Evolutionary conservation across 192 early-diverging fungal genomes (phyloP), one percentile per base, ranked within the genome.

Genomic region (Gryganskiella cystojenkinii): DNA sequence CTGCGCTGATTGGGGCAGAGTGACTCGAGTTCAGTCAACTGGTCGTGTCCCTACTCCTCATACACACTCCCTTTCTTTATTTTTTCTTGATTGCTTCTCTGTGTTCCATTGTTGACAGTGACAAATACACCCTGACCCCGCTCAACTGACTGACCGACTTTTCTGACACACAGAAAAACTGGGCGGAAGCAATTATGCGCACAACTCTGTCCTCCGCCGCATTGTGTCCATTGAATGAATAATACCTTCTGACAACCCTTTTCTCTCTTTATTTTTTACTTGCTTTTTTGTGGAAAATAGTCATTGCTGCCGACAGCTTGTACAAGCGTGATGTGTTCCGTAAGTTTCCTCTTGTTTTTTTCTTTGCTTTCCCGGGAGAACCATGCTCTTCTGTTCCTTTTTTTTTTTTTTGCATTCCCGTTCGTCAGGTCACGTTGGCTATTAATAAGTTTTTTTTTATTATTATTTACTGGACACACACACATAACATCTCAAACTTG

Each of bases 261-360:
- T 19, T 46, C 27, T 15, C 50, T 60, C 24, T 33, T 20, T 52
- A 28, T 24, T 47, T 28, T 56, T 19, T 52, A 27, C 30, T 28
- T 28, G 24, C 37, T 15, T 49, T 13, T 2, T 3, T n/a, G n/a
- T n/a, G n/a, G n/a, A 11, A 19, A 3, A 70, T 66, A 84, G 92
- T 99, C 49, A 92, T 99, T 71, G 93, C 95, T 35, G 97, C 96
- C 14, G 94, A 96, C 82, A 91, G 92, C 61, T 87, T 99, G 58
- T 87, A 90, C 82, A 97, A 96, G 80, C 90, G 92, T 56, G 96
- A 99, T 79, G 81, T 97, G 17, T 97, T 97, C 70, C 90, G 89
- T 89, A 87, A 85, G 87, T 84, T 19, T 20, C 15, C 30, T 59
- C 55, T 54, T 49, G 43, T 8, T 25, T 42, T 35, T 44, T 30